Evolutionary conservation across 73 alveolate species (phyloP).

Genomic region (Urostyla sp.): DNA sequence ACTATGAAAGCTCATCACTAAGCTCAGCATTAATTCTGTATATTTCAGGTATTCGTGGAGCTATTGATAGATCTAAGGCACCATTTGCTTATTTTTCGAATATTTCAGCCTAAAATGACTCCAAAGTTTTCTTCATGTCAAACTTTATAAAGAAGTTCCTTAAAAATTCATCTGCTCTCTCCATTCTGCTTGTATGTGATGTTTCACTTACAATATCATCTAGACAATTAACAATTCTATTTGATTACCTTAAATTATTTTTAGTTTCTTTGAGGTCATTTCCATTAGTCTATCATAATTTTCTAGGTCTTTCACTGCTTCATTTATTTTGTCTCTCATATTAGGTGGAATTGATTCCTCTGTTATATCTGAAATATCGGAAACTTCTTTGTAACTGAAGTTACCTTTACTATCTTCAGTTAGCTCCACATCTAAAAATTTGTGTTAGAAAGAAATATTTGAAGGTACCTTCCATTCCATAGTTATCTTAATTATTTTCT

Average conservation of each 20-base stretch:
- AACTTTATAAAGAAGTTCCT: slow-evolving; percentile 98
- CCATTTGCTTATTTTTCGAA: slow-evolving; percentile 98
- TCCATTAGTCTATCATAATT: slow-evolving; percentile 50
- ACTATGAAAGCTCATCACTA: slow-evolving; percentile 91
- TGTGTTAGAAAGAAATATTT: not conserved
- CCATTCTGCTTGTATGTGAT: slow-evolving; percentile 70
- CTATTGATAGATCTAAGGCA: slow-evolving; percentile 85
- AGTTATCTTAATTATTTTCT: slow-evolving; percentile 32
- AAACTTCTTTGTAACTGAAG: slow-evolving; percentile 55
- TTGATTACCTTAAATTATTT: slow-evolving; percentile 37
- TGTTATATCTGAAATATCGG: slow-evolving; percentile 47
- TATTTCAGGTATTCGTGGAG: slow-evolving; percentile 97
- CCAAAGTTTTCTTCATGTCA: slow-evolving; percentile 96
- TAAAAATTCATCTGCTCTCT: slow-evolving; percentile 98
- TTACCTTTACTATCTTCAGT: slow-evolving; percentile 48
- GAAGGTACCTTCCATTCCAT: slow-evolving; percentile 46
- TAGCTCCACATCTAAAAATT: slow-evolving; percentile 46
- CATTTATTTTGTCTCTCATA: slow-evolving; percentile 11
- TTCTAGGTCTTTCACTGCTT: slow-evolving; percentile 59
- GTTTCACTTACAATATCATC: slow-evolving; percentile 58
- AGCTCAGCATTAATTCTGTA: slow-evolving; percentile 96
- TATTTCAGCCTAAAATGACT: slow-evolving; percentile 95
- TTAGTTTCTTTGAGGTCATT: slow-evolving; percentile 37
- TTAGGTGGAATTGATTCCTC: slow-evolving; percentile 55
- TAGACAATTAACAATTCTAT: not conserved